Conservation (phyloP, 805 yeast genomes). For the Myxozyma geophila region DNA sequence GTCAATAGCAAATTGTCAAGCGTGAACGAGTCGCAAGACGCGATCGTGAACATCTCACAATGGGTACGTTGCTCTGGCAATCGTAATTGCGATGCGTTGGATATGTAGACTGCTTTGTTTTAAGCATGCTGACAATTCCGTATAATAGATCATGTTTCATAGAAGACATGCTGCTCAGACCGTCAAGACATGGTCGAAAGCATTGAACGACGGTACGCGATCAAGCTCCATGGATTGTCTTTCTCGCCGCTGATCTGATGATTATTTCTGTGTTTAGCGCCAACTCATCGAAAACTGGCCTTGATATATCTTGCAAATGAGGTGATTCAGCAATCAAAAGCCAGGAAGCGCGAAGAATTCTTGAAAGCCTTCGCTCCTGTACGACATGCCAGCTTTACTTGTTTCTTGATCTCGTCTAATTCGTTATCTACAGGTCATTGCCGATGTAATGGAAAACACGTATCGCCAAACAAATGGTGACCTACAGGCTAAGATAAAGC, state of each 20-base stretch:
- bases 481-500: constrained; percentile 56
- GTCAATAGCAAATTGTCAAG: constrained; percentile 47
- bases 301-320: constrained; percentile 78
- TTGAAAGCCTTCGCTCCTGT: constrained; percentile 59
- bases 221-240: neutral
- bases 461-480: constrained; percentile 49
- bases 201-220: constrained; percentile 40
- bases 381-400: constrained; percentile 4
- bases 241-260: neutral
- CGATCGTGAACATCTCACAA: constrained; percentile 74
- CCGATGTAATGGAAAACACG: constrained; percentile 47
- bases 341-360: constrained; percentile 63
- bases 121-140: neutral
- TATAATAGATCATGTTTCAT: constrained; percentile 55
- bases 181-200: constrained; percentile 59
- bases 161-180: constrained; percentile 59
- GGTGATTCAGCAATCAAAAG: constrained; percentile 76
- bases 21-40: constrained; percentile 66
- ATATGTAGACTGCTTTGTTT: neutral
- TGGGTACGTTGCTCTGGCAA: constrained; percentile 53
- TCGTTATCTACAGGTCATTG: constrained; percentile 40
- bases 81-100: constrained; percentile 15
- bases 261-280: constrained; percentile 37
- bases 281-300: constrained; percentile 55
- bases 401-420: neutral